phyloP scores from a whole-genome alignment of 768 basidiomycete genomes.

The Mycena albidolilacea region DNA sequence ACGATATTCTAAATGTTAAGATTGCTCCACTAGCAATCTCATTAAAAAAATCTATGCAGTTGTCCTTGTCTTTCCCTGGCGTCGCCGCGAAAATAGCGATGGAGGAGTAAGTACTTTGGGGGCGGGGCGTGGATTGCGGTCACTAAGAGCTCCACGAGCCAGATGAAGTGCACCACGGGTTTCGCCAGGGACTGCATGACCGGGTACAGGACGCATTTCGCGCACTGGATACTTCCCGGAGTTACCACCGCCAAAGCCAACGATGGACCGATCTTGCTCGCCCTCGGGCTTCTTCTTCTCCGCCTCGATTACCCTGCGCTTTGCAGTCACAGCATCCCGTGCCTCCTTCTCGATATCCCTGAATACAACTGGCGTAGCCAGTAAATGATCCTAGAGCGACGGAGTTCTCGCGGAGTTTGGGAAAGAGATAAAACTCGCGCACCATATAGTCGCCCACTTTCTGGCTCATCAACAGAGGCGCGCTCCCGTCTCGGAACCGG shows the following conservation, averaged over 20 bases:
- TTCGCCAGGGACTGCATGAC: slow-evolving; percentile 72
- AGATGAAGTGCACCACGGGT: slow-evolving; percentile 68
- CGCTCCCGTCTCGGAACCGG: slow-evolving; percentile 66
- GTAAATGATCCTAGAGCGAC: slow-evolving; percentile 69
- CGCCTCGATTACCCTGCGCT: slow-evolving; percentile 6
- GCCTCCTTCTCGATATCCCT: slow-evolving; percentile 61
- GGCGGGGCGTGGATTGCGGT: slow-evolving; percentile 39
- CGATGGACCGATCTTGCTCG: slow-evolving; percentile 51
- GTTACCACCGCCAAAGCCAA: background rate
- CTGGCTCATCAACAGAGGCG: slow-evolving; percentile 62
- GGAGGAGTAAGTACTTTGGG: slow-evolving; percentile 39
- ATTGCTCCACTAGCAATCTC: background rate
- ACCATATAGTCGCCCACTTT: slow-evolving; percentile 80
- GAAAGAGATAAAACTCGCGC: slow-evolving; percentile 47
- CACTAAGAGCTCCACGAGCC: slow-evolving; percentile 67
- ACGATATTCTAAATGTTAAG: slow-evolving; percentile 46
- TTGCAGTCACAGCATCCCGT: slow-evolving; percentile 41
- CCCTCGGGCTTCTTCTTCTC: slow-evolving; percentile 38
- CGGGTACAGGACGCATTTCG: slow-evolving; percentile 48
- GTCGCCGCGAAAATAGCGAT: slow-evolving; percentile 19
- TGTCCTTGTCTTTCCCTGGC: slow-evolving; percentile 45
- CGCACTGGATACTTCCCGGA: slow-evolving; percentile 43
- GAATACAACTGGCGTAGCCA: slow-evolving; percentile 75
- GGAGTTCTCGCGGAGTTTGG: slow-evolving; percentile 14
- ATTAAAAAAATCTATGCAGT: slow-evolving; percentile 35